Percentiles rank a stretch among this genome's conserved stretches.
These are phyloP conservation scores for Penstemon newberryi DNA, from an alignment of 257 asterid genomes.

Conservation along the genomic window DNA sequence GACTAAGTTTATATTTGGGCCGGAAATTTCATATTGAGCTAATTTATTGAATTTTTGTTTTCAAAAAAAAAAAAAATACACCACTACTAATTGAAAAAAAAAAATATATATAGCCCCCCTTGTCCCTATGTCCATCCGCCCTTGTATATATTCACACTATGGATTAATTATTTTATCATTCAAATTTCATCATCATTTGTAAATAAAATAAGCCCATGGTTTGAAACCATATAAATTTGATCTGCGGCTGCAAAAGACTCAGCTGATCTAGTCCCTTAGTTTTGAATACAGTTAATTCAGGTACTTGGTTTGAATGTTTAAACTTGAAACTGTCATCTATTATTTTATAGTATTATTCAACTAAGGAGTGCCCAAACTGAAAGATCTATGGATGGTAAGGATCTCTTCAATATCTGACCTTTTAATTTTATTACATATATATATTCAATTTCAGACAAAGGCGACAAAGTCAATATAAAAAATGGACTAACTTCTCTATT, in stretches of 20 bases:
- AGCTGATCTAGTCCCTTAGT: background rate
- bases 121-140: no score
- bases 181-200: no score
- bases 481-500: conserved; percentile 41
- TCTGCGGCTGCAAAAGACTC: background rate
- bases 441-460: conserved; percentile 14
- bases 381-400: conserved; percentile 20
- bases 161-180: no score
- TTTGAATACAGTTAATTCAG: conserved; percentile 11
- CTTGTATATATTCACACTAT: no score
- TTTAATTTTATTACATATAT: conserved; percentile 22
- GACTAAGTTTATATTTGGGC: no score
- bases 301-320: conserved; percentile 20
- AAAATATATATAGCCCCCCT: no score
- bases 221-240: background rate
- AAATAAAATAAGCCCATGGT: no score
- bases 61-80: no score
- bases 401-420: conserved; percentile 39
- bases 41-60: no score
- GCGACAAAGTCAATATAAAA: conserved; percentile 37
- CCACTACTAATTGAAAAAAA: no score
- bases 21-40: no score
- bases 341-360: background rate
- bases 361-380: background rate
- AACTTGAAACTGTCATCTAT: conserved; percentile 12